Evolutionary conservation across 176 grass and related monocot genomes (phyloP), one percentile per base, ranked within the genome.

Genomic region (Dendrocalamus sinicus): DNA sequence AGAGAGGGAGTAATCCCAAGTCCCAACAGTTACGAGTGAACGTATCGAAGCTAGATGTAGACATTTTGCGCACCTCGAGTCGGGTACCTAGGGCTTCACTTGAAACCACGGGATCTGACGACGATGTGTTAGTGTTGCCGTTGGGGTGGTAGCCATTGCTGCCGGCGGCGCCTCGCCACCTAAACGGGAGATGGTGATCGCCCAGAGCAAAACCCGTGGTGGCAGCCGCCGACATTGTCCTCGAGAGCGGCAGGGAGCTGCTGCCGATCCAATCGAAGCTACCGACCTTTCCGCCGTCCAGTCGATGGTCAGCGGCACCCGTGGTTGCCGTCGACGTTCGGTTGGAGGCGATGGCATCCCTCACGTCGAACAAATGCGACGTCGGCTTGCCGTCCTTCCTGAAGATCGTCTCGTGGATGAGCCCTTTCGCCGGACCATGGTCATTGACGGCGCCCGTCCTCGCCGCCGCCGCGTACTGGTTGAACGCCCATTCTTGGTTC

Each of bases 391-490:
- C 85, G 10, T 94, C 84, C 52, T 94, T 95, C 12, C 71, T 87
- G 72, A 88, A 99, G 45, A 91, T 84, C 90, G 91, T 94, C 22
- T 96, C 90, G 58, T 92, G 92, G 72, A 94, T 91, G n/a, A 94
- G 74, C 24, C 93, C 91, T 59, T 92, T 91, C 63, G 71, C 72
- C 4, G 84, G 77, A 44, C 81, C 60, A 30, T 84, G 81, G 76
- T 91, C 84, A 19, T 80, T 82, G 16, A 85, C 73, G 12, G 78
- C 46, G 14, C 63, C 84, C 2, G 73, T 48, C 69, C 75, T 88
- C 83, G 46, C 13, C 7, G 70, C 63, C 10, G 37, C 26, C 3
- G 72, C 62, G 35, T 94, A 84, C 78, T 89, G 92, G 61, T 71
- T 91, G 74, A 93, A 96, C 15, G 72, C 64, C 90, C 92, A 94